Base-by-base conservation (phyloP, 228 moss, liverwort and hornwort genomes). In the Sphagnum magellanicum region DNA sequence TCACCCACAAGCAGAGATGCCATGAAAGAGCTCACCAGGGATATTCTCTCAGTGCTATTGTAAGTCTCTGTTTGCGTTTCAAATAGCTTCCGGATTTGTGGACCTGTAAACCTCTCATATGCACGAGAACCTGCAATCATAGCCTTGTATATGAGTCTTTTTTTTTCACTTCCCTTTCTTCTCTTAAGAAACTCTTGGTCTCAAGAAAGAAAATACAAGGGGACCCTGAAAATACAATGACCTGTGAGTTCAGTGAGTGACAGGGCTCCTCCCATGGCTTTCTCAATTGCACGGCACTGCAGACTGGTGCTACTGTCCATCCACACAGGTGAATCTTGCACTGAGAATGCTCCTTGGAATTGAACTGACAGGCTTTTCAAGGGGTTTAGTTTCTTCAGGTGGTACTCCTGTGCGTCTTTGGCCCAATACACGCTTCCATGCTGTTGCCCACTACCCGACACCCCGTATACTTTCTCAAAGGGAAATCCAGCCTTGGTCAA, bases 401-500 rank as follows among this genome's bases (percentile, higher is more conserved):
- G 65, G 4, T 79, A 60, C 60, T 83, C 53, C 17, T 62, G 73
- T 46, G 80, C 82, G 11, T 88, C 92, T 62, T 72, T 71, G 9
- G 73, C 80, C 98, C 93, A 98, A 16, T 88, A 98, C 52, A 98
- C 94, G 66, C 98, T 98, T 10, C 98, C 98, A 64, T 98, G 98
- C 79, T 98, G 98, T 69, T 98, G 98, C 51, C 90, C 98, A 71
- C 98, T 98, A 63, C 98, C 98, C 16, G 98, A 98, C 58, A 98
- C 79, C 4, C 90, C 90, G 53, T 59, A 71, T 14, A 98, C 89
- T 60, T 77, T 85, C 65, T 87, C 50, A n/a, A 98, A 98, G 12
- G 83, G 90, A 60, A 97, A 93, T 10, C 75, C 76, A 53, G 74
- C 82, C 61, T 81, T 70, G 16, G 79, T 74, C 74, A 98, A 15